Evolutionary conservation across 163 green algal species (phyloP), one percentile per base, ranked within the genome.

Genomic region (Coccomyxa subellipsoidea): DNA sequence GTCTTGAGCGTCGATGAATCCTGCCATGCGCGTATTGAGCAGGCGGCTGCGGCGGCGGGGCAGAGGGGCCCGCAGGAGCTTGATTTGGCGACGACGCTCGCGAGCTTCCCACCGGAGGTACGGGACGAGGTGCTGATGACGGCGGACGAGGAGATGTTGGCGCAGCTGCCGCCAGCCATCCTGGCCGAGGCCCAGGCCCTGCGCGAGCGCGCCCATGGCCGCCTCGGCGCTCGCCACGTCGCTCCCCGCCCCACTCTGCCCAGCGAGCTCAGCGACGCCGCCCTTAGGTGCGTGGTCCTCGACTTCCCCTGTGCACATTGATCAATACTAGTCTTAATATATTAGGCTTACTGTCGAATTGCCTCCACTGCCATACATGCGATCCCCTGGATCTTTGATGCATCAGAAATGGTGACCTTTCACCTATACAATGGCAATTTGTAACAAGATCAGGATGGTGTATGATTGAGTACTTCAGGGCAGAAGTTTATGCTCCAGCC

Each of bases 21-120:
- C n/a, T n/a, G n/a, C n/a, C n/a, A n/a, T n/a, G n/a, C n/a, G n/a
- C n/a, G n/a, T n/a, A n/a, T n/a, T n/a, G n/a, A 39, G 75, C 75
- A 80, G 75, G 75, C 75, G n/a, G 75, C 75, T 21, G 75, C 75
- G 69, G 75, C 85, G 47, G 77, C 76, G 35, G 82, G 38, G 29
- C 29, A 54, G 47, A 32, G n/a, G 37, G 38, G 38, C 21, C 37
- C 83, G 29, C 83, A 81, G 0, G 84, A 96, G 38, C 88, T 96
- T 81, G 95, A 98, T 85, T 89, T 94, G 32, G 92, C 92, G 4
- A 92, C 89, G 31, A 84, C 97, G 77, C 88, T 98, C 9, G 94
- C 95, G 34, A 95, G 87, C 76, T 97, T 98, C 85, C 94, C 95
- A 18, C 88, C 92, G 4, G 95, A 98, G 39, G 91, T 98, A 79